These are phyloP conservation scores for Aspergillus transmontanensis DNA, from an alignment of 2,329 filamentous ascomycete genomes.

Conservation along the genomic window DNA sequence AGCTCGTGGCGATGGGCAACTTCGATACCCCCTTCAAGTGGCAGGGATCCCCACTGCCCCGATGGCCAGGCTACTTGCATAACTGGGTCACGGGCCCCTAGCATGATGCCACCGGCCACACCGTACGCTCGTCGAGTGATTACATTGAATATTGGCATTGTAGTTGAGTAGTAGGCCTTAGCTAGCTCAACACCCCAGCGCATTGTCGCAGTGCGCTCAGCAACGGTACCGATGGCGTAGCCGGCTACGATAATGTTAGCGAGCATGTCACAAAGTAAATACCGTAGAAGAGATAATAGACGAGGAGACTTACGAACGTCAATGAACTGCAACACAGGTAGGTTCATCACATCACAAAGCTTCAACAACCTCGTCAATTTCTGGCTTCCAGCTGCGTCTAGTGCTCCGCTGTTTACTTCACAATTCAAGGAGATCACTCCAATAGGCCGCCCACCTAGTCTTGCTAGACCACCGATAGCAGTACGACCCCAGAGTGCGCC, in stretches of 20 bases:
- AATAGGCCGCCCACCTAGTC: slow-evolving; percentile 59
- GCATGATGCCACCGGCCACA: slow-evolving; percentile 66
- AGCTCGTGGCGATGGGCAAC: slow-evolving; percentile 64
- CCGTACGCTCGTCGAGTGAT: slow-evolving; percentile 64
- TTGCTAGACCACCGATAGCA: slow-evolving; percentile 62
- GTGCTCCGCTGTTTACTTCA: slow-evolving; percentile 62
- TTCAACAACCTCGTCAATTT: slow-evolving; percentile 64
- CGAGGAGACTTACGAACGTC: slow-evolving; percentile 53
- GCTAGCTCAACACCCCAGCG: slow-evolving; percentile 64
- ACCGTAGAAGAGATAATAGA: background rate
- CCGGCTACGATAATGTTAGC: slow-evolving; percentile 43
- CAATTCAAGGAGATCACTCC: slow-evolving; percentile 64
- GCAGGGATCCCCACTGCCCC: slow-evolving; percentile 64
- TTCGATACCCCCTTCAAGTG: slow-evolving; percentile 66
- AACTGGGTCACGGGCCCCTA: slow-evolving; percentile 62
- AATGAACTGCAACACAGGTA: slow-evolving; percentile 65
- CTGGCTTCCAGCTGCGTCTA: slow-evolving; percentile 63
- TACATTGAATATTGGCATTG: slow-evolving; percentile 65
- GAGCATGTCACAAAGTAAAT: background rate
- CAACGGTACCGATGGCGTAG: slow-evolving; percentile 65
- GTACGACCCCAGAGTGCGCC: slow-evolving; percentile 65
- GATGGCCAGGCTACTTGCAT: slow-evolving; percentile 66
- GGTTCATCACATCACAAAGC: slow-evolving; percentile 66
- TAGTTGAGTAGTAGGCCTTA: slow-evolving; percentile 64
- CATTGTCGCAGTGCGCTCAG: slow-evolving; percentile 66